Evolutionary conservation across 2,329 filamentous ascomycete genomes (phyloP).

Genomic region (Neobulgaria alba): DNA sequence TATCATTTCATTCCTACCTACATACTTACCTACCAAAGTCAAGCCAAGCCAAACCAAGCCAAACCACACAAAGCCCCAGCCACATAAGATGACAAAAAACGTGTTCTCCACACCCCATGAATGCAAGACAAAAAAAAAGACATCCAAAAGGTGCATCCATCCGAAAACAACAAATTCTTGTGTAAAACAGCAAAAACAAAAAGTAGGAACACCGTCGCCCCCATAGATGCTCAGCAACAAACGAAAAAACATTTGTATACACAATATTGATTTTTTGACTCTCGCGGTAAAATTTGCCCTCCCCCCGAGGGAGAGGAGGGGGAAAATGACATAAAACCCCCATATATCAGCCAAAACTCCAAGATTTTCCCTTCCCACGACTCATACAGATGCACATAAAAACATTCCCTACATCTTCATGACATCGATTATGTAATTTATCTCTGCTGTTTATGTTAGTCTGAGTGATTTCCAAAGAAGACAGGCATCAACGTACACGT

Average conservation of each 20-base stretch:
- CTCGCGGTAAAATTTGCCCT: background rate
- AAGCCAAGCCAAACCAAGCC: background rate
- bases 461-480: background rate
- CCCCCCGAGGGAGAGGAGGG: too few relatives aligned
- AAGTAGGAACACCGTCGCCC: background rate
- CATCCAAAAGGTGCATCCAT: background rate
- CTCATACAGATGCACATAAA: background rate
- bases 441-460: background rate
- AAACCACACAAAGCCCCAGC: too few relatives aligned
- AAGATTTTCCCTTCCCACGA: background rate
- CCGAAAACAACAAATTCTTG: background rate
- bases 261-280: background rate
- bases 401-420: background rate
- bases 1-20: too few relatives aligned
- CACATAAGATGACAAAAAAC: too few relatives aligned
- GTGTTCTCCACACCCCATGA: background rate
- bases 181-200: too few relatives aligned
- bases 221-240: background rate
- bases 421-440: background rate
- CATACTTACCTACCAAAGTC: too few relatives aligned
- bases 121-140: background rate
- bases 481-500: slow-evolving; percentile 37
- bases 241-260: background rate
- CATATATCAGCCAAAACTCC: background rate
- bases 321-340: background rate